Base-by-base conservation (phyloP, 345 rosid species). In the Orychophragmus violaceus region DNA sequence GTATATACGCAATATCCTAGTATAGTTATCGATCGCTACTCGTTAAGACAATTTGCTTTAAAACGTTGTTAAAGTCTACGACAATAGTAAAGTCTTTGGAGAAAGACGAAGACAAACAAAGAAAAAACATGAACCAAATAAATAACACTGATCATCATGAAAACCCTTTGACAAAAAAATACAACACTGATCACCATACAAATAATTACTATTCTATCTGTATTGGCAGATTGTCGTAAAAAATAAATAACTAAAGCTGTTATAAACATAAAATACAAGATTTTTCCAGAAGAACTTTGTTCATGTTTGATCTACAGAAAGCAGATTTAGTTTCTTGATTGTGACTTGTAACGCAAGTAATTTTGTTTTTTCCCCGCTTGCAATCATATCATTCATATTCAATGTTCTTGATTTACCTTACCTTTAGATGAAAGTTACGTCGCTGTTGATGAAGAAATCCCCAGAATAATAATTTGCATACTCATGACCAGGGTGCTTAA, bases 401-500 rank as follows among this genome's bases (percentile, higher is more conserved):
- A 14, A 18, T 22, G 19, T 29, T 32, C 14, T 41, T 44, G 30
- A 44, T 32, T 52, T 18, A n/a, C 18, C 19, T 45, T 45, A 30
- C 42, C 3, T 27, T 66, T 79, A 86, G 21, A 80, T 69, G 76
- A 74, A 84, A 77, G 77, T 62, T 23, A 80, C 74, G 75, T 82
- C 78, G 61, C 35, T 69, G 55, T 64, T 78, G 60, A 77, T 69
- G 61, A 77, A 75, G 70, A 85, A 79, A 5, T 59, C 79, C 24
- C 70, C 61, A 29, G 77, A 36, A 25, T 74, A 81, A 30, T 59
- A 76, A 60, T 82, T 87, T n/a, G 79, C 53, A 64, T 69, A 76
- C 45, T 75, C 86, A 57, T 71, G 64, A 70, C 79, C 82, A 7
- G 85, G 80, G 45, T 79, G 77, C 44, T 79, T 66, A 72, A 88